Conservation (phyloP, 2,329 filamentous ascomycete genomes). For the Hymenoscyphus albidus region DNA sequence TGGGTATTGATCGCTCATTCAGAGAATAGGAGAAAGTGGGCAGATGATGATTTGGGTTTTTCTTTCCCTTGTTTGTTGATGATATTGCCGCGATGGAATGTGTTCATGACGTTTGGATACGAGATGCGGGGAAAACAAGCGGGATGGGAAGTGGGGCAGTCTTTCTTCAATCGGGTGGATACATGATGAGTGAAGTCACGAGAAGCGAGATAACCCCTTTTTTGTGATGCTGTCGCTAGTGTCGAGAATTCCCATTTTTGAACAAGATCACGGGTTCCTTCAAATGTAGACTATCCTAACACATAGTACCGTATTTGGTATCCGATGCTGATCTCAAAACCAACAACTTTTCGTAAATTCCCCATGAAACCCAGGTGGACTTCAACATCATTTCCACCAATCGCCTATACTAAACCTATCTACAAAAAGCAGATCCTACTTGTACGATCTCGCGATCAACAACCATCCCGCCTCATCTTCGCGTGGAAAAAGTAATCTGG, state of each 20-base stretch:
- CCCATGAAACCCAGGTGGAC: too few relatives aligned
- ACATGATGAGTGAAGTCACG: neutral
- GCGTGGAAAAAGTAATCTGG: too few relatives aligned
- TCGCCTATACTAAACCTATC: too few relatives aligned
- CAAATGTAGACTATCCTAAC: too few relatives aligned
- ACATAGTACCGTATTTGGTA: too few relatives aligned
- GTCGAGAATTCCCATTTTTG: neutral
- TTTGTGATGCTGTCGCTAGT: neutral
- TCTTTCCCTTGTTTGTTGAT: constrained; percentile 2
- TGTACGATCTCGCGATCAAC: neutral
- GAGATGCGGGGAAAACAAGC: neutral
- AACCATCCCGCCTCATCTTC: neutral
- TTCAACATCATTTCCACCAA: too few relatives aligned
- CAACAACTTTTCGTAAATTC: too few relatives aligned
- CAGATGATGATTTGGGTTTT: neutral
- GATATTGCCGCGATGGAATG: neutral
- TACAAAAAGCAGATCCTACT: too few relatives aligned
- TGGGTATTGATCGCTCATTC: neutral
- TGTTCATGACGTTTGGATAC: neutral
- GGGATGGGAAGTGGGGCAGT: neutral
- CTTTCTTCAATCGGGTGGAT: neutral
- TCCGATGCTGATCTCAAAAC: too few relatives aligned
- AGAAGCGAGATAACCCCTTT: constrained; percentile 3
- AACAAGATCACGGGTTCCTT: neutral
- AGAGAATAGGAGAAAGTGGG: neutral